phyloP scores from a whole-genome alignment of 768 basidiomycete species.

The Pulveroboletus ravenelii region DNA sequence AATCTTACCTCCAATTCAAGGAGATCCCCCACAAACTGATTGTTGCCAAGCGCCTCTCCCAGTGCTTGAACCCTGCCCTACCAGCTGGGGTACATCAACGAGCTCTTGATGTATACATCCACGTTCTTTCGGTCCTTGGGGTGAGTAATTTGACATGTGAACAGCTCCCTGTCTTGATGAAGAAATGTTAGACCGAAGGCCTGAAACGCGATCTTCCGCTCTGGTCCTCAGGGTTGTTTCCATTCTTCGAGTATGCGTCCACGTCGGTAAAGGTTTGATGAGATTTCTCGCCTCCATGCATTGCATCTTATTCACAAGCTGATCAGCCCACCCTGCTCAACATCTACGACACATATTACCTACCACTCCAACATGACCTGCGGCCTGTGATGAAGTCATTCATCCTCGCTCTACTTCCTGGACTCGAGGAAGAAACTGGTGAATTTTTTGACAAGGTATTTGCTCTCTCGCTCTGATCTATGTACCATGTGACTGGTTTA shows the following conservation, averaged over 20 bases:
- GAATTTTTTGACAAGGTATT: conserved; percentile 91
- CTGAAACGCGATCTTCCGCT: conserved; percentile 79
- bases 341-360: conserved; percentile 89
- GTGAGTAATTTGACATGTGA: conserved; percentile 42
- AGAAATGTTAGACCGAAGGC: conserved; percentile 65
- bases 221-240: conserved; percentile 96
- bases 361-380: conserved; percentile 75
- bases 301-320: not conserved
- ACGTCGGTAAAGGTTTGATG: conserved; percentile 87
- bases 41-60: conserved; percentile 90
- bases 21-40: conserved; percentile 93
- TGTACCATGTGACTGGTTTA: conserved; percentile 8
- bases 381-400: conserved; percentile 93
- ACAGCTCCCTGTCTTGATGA: conserved; percentile 6
- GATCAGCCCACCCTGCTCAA: conserved; percentile 77
- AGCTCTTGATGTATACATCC: conserved; percentile 90
- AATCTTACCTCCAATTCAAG: conserved; percentile 90
- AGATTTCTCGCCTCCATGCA: conserved; percentile 2
- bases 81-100: conserved; percentile 97
- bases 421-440: conserved; percentile 94
- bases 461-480: not conserved
- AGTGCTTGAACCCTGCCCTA: conserved; percentile 96
- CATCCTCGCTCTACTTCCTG: conserved; percentile 88
- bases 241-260: conserved; percentile 98
- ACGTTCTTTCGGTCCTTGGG: conserved; percentile 87